Base-by-base conservation (phyloP, 208 protist genomes). In the Acanthamoeba sp. region DNA sequence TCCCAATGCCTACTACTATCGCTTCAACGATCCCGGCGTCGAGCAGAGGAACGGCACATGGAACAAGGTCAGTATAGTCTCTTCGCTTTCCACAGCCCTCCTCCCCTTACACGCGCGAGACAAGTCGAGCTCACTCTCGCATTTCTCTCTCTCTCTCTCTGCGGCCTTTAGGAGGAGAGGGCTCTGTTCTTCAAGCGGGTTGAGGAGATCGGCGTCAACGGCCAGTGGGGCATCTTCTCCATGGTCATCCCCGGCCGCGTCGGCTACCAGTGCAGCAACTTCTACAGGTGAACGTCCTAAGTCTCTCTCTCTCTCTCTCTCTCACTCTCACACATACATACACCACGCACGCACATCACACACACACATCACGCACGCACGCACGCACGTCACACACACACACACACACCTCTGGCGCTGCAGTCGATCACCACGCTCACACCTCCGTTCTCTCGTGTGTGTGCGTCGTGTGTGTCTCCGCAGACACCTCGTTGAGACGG, bases 1-100 rank as follows among this genome's bases (percentile, higher is more conserved):
- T 78, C 95, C 96, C 18, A 97, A 97, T 94, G 93, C 95, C 1
- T 97, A 97, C 90, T 97, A 97, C 92, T 97, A 97, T 71, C 91
- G 96, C 24, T 97, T 97, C 80, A 97, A 97, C 85, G 96, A 82
- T 7, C 96, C 96, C 6, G 95, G 95, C 52, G 96, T 95, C 42
- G 45, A 88, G 57, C 95, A 96, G 40, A 27, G 48, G 10, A 96
- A 93, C 69, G 96, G 95, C 57, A 73, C 9, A 2, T 97, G 96
- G 96, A 95, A 64, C 24, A 88, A 95, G 69, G 78, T 88, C 0
- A 18, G 14, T 29, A 7, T 12, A 27, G 6, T 10, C 22, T 59
- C 22, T 22, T 69, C n/a, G n/a, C n/a, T n/a, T n/a, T n/a, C n/a
- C n/a, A n/a, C n/a, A n/a, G n/a, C n/a, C n/a, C n/a, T n/a, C n/a